phyloP scores from a whole-genome alignment of 208 protist species.

The Leishmania amazonensis region DNA sequence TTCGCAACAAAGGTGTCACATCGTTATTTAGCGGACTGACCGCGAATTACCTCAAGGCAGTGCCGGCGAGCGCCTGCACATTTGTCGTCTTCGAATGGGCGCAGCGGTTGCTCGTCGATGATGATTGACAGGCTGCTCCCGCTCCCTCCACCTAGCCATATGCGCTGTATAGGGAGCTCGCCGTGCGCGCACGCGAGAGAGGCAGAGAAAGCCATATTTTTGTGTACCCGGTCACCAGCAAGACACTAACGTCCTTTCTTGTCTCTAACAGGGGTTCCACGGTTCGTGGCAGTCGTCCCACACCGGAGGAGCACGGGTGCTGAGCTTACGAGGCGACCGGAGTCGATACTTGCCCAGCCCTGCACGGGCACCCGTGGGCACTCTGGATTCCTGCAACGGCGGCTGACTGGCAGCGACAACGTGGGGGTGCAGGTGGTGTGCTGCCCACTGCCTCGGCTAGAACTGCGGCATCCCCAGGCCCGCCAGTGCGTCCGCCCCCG shows the following conservation, averaged over 20 bases:
- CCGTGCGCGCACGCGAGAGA: not conserved
- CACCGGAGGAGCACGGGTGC: not conserved
- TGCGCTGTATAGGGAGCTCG: not conserved
- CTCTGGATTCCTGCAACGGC: not conserved
- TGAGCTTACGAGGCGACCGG: not conserved
- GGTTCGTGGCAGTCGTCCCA: too few species aligned
- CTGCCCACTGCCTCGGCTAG: not conserved
- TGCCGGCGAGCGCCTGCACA: slow-evolving; percentile 82
- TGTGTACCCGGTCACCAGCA: not conserved
- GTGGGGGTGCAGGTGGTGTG: not conserved
- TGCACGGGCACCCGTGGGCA: not conserved
- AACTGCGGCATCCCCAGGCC: not conserved
- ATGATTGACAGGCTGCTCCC: slow-evolving; percentile 40
- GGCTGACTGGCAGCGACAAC: not conserved
- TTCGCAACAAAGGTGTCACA: slow-evolving; percentile 68
- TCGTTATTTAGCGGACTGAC: slow-evolving; percentile 90
- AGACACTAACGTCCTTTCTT: not conserved
- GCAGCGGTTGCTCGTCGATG: slow-evolving; percentile 62
- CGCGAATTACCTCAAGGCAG: slow-evolving; percentile 90
- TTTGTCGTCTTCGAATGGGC: slow-evolving; percentile 89
- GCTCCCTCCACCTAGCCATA: not conserved
- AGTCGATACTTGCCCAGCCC: not conserved
- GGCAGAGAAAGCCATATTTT: not conserved
- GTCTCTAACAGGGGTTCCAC: not conserved
- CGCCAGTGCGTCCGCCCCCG: not conserved